Evolutionary conservation across 1,139 yeast genomes (phyloP), one percentile per base, ranked within the genome.

Genomic region (Suhomyces taliae): DNA sequence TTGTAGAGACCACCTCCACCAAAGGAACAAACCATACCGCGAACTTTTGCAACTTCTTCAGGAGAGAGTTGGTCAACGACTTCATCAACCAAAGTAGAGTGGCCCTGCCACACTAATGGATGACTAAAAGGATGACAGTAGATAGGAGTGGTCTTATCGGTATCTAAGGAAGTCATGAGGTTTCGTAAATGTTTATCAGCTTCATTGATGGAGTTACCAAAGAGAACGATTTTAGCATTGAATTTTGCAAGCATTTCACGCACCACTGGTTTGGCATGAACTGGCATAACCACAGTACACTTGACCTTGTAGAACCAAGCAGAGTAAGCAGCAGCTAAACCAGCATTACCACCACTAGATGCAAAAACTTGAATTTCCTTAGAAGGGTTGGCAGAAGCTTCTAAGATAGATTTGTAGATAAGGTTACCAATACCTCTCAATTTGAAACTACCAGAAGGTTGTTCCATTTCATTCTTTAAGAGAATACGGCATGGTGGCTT

Each of bases 281-380:
- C 65, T 0, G 91, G 91, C 7, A 86, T 78, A 1, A 83, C 88
- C 7, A 86, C 90, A 0, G 87, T 82, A 53, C 90, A 83, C 9
- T 74, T 71, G 8, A 77, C 61, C 2, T 70, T 68, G 50, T 74
- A 71, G 45, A 61, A 65, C 34, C 60, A 62, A 5, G 86, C 79
- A 37, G 87, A 81, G 44, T 76, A 76, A 0, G 90, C 89, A 2
- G 88, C 88, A 0, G 91, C 91, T 42, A 83, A 68, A 0, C 93
- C 93, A 0, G 93, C 93, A 60, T 86, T 86, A 0, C 93, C 93
- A 10, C 91, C 93, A 12, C 88, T 82, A 32, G 87, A 82, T 7
- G 86, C 76, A 60, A 75, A 81, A 5, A 85, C 81, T 31, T 76
- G 78, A 34, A 79, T 72, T 34, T 62, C 59, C 47, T 56, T 50